Percentiles rank a stretch among this genome's conserved stretches.
These are phyloP conservation scores for Aaosphaeria arxii DNA, from an alignment of 2,329 filamentous ascomycete genomes.

Conservation along the genomic window DNA sequence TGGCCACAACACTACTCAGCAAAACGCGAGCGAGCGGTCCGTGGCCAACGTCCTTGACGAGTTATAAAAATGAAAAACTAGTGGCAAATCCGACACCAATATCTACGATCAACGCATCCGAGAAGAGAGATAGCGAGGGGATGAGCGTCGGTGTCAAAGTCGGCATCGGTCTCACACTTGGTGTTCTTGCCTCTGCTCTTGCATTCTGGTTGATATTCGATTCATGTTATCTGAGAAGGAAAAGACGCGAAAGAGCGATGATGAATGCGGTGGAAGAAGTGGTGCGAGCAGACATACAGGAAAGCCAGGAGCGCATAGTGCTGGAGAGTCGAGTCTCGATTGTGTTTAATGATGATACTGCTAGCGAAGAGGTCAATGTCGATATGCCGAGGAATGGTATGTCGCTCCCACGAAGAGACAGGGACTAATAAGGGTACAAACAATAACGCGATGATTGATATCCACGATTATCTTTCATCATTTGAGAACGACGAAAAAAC, in stretches of 20 bases:
- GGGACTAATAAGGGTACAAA: neutral
- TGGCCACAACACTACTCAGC: neutral
- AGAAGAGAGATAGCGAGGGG: slow-evolving; percentile 1
- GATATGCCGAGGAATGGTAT: slow-evolving; percentile 17
- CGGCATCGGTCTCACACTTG: slow-evolving; percentile 7
- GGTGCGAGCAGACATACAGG: slow-evolving; percentile 18
- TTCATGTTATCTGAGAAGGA: slow-evolving; percentile 13
- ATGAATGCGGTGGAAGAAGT: slow-evolving; percentile 18
- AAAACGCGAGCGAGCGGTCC: neutral
- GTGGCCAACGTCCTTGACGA: neutral
- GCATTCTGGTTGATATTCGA: slow-evolving; percentile 7
- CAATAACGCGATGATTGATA: neutral
- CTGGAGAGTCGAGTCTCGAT: slow-evolving; percentile 9
- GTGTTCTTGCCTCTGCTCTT: slow-evolving; percentile 4
- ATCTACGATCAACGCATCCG: neutral
- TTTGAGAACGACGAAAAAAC: neutral
- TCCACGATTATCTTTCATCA: neutral
- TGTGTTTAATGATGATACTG: slow-evolving; percentile 1
- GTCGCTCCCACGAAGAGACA: slow-evolving; percentile 21
- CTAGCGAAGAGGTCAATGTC: slow-evolving; percentile 6
- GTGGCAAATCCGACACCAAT: neutral
- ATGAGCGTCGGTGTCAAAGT: slow-evolving; percentile 6
- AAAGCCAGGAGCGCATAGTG: slow-evolving; percentile 22
- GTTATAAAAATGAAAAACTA: neutral
- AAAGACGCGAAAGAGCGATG: slow-evolving; percentile 13